Evolutionary conservation across 106 monocot species (phyloP), one percentile per base, ranked within the genome.

Genomic region (Dendrobium nobile): DNA sequence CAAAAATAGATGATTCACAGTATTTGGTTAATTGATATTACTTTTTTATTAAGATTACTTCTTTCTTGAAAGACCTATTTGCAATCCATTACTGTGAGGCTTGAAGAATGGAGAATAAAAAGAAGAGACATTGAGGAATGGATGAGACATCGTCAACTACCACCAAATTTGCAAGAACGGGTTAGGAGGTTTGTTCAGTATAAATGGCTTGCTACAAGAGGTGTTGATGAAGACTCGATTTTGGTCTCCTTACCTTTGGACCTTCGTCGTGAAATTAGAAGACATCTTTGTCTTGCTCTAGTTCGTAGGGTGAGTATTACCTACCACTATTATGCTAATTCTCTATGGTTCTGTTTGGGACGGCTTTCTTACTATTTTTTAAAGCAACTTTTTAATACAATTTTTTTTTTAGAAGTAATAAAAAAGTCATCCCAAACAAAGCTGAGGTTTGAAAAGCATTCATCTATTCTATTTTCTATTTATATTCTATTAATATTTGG

Each of bases 151-250:
- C 89, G 98, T 3, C 92, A 95, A 75, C 90, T 99, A 42, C 92
- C 98, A n/a, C 83, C 44, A 45, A 86, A 93, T 48, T 68, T 95
- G 51, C 95, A 89, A 77, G 88, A 95, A 51, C 88, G 91, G 15
- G 93, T 99, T 54, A 84, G 80, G 33, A 70, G 87, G 3, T 95
- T 95, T 79, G 84, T 95, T 75, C 98, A 92, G 77, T 95, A 93
- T 79, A 91, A 95, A 73, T 99, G 98, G 98, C 86, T 99, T 64
- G 95, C 98, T 4, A 99, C 95, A 15, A 85, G 92, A 86, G 98
- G 98, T 59, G 98, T 99, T 5, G 82, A 95, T 20, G 98, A 99
- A 83, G 95, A 95, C 77, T 87, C 91, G 3, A 91, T 98, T 81
- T 75, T 95, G 41, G 83, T 56, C 26, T 84, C 88, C 81, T 79